These are phyloP conservation scores for Schizothecium vesticola DNA, from an alignment of 495 filamentous ascomycete genomes.

Conservation along the genomic window DNA sequence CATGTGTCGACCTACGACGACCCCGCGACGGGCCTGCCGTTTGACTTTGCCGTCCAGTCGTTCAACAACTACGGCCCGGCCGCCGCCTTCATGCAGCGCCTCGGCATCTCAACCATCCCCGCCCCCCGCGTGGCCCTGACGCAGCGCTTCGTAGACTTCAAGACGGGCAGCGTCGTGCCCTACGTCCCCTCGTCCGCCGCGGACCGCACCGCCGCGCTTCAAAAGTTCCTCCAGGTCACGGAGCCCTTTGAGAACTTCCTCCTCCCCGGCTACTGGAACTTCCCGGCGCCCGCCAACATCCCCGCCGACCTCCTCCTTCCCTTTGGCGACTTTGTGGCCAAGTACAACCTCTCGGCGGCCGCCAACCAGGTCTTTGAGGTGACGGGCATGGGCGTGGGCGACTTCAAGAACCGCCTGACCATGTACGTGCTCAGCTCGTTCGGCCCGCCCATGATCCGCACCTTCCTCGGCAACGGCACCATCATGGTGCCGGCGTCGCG, in stretches of 20 bases:
- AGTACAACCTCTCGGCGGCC: slow-evolving; percentile 24
- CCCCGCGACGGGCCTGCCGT: slow-evolving; percentile 26
- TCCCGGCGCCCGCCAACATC: slow-evolving; percentile 32
- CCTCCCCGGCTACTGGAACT: slow-evolving; percentile 38
- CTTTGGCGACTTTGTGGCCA: slow-evolving; percentile 42
- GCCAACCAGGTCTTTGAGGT: slow-evolving; percentile 33
- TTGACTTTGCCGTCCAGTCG: slow-evolving; percentile 39
- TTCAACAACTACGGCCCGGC: slow-evolving; percentile 27
- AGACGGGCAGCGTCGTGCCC: slow-evolving; percentile 26
- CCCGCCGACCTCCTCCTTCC: slow-evolving; percentile 45
- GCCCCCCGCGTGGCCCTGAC: slow-evolving; percentile 14
- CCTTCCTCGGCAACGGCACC: slow-evolving; percentile 24
- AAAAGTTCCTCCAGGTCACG: slow-evolving; percentile 33
- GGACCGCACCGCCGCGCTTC: slow-evolving; percentile 28
- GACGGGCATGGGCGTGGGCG: slow-evolving; percentile 38
- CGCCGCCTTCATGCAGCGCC: slow-evolving; percentile 30
- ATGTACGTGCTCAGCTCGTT: slow-evolving; percentile 41
- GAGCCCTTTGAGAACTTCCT: slow-evolving; percentile 33
- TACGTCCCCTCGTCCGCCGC: slow-evolving; percentile 15
- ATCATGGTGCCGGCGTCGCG: slow-evolving; percentile 29
- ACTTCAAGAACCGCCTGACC: slow-evolving; percentile 30
- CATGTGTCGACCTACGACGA: slow-evolving; percentile 41
- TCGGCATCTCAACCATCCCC: slow-evolving; percentile 27
- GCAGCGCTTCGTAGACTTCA: slow-evolving; percentile 39
- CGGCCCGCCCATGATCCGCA: slow-evolving; percentile 33